Conservation (phyloP, 75 land plant species). For the Picea sitchensis region DNA sequence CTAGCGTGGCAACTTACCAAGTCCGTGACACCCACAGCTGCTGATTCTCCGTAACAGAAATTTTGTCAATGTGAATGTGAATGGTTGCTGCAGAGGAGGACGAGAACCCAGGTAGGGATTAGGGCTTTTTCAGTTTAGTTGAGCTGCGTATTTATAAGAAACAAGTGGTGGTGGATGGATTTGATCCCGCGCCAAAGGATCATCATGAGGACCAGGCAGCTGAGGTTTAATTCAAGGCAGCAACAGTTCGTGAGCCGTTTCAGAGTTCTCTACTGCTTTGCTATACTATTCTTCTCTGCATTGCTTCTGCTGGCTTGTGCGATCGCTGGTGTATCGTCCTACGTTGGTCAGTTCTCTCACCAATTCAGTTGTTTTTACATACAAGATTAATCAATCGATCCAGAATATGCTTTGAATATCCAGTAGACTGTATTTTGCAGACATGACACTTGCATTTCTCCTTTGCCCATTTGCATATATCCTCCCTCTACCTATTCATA, state of each 20-base stretch:
- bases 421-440: slow-evolving; percentile 1
- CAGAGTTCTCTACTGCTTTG: neutral
- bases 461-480: neutral
- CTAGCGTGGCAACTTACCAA: neutral
- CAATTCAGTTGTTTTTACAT: neutral
- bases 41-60: neutral
- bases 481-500: neutral
- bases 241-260: neutral
- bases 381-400: neutral
- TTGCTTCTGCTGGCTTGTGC: neutral
- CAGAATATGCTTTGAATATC: neutral
- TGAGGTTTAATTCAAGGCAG: neutral
- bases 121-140: neutral
- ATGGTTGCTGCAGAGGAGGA: too few relatives aligned
- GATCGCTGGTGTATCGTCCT: neutral
- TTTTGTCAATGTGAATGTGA: neutral
- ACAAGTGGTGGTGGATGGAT: neutral
- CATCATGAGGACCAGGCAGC: neutral
- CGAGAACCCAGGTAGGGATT: neutral
- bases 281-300: neutral
- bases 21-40: slow-evolving; percentile 7
- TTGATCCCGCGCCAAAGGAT: neutral
- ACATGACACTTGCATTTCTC: neutral
- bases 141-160: neutral
- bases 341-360: slow-evolving; percentile 6